Percentiles rank a stretch among this genome's conserved stretches.
Conservation (phyloP, 179 eudicot genomes). For the Camellia oleifera region DNA sequence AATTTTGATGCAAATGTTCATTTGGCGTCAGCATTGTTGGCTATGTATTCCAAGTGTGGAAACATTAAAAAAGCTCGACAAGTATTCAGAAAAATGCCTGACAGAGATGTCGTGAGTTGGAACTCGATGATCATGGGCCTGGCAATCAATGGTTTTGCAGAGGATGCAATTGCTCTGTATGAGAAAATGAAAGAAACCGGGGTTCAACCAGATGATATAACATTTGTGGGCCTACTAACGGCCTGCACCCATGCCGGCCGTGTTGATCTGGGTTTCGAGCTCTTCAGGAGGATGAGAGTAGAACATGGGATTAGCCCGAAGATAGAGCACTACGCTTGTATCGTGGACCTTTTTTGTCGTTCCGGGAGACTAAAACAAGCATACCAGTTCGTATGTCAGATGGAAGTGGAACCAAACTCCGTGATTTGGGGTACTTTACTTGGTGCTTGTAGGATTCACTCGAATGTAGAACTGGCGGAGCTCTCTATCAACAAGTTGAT, state of each 20-base stretch:
- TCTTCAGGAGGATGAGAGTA: slow-evolving; percentile 39
- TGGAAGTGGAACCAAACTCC: slow-evolving; percentile 50
- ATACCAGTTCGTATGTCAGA: slow-evolving; percentile 39
- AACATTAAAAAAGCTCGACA: slow-evolving; percentile 38
- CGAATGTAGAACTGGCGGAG: slow-evolving; percentile 48
- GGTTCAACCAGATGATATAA: slow-evolving; percentile 43
- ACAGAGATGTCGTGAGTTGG: slow-evolving; percentile 52
- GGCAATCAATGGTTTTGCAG: slow-evolving; percentile 45
- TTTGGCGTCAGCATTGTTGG: slow-evolving; percentile 47
- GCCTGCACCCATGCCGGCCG: slow-evolving; percentile 62
- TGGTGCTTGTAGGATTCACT: slow-evolving; percentile 45
- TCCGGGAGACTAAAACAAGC: slow-evolving; percentile 48
- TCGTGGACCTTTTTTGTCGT: slow-evolving; percentile 56
- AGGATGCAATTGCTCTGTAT: slow-evolving; percentile 34
- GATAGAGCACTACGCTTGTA: slow-evolving; percentile 58
- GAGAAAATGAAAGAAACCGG: slow-evolving; percentile 36
- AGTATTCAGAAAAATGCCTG: slow-evolving; percentile 36
- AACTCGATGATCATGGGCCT: slow-evolving; percentile 57
- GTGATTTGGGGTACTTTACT: slow-evolving; percentile 60
- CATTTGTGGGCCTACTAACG: slow-evolving; percentile 49
- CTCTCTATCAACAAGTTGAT: slow-evolving; percentile 38
- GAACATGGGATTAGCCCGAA: slow-evolving; percentile 38
- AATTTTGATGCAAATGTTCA: slow-evolving; percentile 37
- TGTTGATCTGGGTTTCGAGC: slow-evolving; percentile 40
- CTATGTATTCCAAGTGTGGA: slow-evolving; percentile 58